phyloP scores from a whole-genome alignment of 176 grass and related monocot species.

The Chloris gayana region DNA sequence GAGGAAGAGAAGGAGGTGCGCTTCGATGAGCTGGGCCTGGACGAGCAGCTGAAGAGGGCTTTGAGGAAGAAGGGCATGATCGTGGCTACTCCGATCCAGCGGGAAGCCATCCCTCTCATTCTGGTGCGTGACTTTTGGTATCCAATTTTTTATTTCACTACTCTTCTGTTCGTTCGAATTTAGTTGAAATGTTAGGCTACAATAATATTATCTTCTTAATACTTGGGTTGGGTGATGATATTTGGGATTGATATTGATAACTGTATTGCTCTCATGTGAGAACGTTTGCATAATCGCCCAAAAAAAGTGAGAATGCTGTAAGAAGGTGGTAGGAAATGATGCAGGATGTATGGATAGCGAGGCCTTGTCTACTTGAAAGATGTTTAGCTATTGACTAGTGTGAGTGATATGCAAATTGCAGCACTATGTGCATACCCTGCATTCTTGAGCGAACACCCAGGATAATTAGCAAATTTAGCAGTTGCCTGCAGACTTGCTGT shows the following conservation, averaged over 20 bases:
- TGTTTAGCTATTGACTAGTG: not conserved
- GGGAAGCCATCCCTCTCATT: conserved; percentile 83
- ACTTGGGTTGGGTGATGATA: not conserved
- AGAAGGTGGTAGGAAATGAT: not conserved
- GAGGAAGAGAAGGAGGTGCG: conserved; percentile 58
- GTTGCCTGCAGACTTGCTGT: not conserved
- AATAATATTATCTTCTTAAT: not conserved
- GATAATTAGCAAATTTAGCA: not conserved
- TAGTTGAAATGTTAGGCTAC: not conserved
- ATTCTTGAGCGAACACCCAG: not conserved
- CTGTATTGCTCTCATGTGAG: not conserved
- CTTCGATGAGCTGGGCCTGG: conserved; percentile 79
- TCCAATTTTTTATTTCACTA: not conserved
- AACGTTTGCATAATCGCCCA: not conserved
- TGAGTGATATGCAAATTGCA: not conserved
- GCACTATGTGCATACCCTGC: not conserved
- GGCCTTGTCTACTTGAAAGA: not conserved
- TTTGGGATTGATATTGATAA: conserved; percentile 5
- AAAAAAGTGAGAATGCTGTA: not conserved
- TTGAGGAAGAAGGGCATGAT: conserved; percentile 76
- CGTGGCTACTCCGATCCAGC: conserved; percentile 73
- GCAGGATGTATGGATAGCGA: not conserved
- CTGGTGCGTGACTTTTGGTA: conserved; percentile 47
- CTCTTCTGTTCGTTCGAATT: conserved; percentile 5
- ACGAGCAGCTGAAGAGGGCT: conserved; percentile 82